These are phyloP conservation scores for Bipolaris victoriae DNA, from an alignment of 2,329 filamentous ascomycete species.

Conservation along the genomic window DNA sequence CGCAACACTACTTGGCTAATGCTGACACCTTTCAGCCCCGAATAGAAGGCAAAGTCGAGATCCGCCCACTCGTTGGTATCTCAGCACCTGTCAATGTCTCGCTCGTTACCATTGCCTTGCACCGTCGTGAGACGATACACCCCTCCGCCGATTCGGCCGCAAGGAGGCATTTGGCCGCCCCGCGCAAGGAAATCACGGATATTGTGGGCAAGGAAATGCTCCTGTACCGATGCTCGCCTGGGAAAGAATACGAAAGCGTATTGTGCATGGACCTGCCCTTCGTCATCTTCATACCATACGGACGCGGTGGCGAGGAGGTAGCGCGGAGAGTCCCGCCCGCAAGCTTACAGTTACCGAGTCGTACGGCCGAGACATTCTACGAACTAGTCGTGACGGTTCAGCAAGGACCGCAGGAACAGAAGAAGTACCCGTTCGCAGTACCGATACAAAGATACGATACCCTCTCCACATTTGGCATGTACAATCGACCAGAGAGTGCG, in stretches of 20 bases:
- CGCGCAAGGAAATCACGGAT: constrained; percentile 87
- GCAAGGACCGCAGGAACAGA: constrained; percentile 84
- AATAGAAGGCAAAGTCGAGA: constrained; percentile 97
- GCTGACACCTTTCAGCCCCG: constrained; percentile 69
- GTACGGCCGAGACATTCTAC: constrained; percentile 96
- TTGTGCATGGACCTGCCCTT: constrained; percentile 97
- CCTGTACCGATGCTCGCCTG: constrained; percentile 82
- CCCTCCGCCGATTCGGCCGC: constrained; percentile 93
- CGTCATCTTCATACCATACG: constrained; percentile 95
- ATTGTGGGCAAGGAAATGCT: constrained; percentile 96
- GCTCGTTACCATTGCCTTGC: constrained; percentile 90
- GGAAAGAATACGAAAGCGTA: constrained; percentile 84
- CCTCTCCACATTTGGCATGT: constrained; percentile 98
- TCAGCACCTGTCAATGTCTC: constrained; percentile 90
- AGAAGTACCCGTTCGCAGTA: constrained; percentile 89
- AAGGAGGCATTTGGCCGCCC: constrained; percentile 88
- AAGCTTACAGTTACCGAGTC: constrained; percentile 84
- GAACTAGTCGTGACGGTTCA: constrained; percentile 96
- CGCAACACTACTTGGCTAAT: constrained; percentile 12
- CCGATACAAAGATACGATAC: constrained; percentile 94
- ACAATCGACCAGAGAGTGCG: constrained; percentile 91
- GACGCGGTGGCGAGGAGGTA: constrained; percentile 86
- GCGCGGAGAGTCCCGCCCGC: constrained; percentile 90
- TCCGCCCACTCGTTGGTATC: constrained; percentile 82
- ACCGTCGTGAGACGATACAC: constrained; percentile 94